These are phyloP conservation scores for Entomortierella beljakovae DNA, from an alignment of 192 early-diverging fungal genomes.

Conservation along the genomic window DNA sequence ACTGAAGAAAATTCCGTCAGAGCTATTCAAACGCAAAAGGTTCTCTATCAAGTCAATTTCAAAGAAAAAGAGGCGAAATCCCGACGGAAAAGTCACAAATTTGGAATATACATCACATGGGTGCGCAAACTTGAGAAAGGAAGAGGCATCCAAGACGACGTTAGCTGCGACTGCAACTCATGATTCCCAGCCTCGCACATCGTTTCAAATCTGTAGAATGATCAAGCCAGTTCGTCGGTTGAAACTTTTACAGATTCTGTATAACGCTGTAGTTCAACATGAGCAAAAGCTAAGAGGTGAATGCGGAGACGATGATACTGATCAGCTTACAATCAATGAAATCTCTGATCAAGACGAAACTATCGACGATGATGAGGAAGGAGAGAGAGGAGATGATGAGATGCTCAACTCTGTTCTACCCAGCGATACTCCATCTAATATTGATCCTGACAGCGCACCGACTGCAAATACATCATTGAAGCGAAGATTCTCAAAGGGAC, in stretches of 20 bases:
- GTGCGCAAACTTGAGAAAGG: background rate
- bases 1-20: slow-evolving; percentile 5
- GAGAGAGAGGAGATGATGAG: background rate
- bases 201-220: slow-evolving; percentile 44
- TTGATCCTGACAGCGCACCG: background rate
- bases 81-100: background rate
- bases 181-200: background rate
- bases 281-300: slow-evolving; percentile 5
- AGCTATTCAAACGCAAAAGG: slow-evolving; percentile 32
- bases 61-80: background rate
- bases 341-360: background rate
- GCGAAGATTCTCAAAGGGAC: slow-evolving; percentile 1
- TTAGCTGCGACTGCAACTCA: background rate
- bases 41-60: background rate
- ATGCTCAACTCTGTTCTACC: no score
- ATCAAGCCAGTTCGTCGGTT: slow-evolving; percentile 49
- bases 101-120: background rate
- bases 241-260: slow-evolving; percentile 50
- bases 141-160: background rate
- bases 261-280: slow-evolving; percentile 30
- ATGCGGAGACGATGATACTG: background rate
- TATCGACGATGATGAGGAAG: no score
- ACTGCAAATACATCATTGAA: background rate
- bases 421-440: no score
- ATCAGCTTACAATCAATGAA: background rate